phyloP scores from a whole-genome alignment of 768 basidiomycete species.

The Cubamyces sp. region DNA sequence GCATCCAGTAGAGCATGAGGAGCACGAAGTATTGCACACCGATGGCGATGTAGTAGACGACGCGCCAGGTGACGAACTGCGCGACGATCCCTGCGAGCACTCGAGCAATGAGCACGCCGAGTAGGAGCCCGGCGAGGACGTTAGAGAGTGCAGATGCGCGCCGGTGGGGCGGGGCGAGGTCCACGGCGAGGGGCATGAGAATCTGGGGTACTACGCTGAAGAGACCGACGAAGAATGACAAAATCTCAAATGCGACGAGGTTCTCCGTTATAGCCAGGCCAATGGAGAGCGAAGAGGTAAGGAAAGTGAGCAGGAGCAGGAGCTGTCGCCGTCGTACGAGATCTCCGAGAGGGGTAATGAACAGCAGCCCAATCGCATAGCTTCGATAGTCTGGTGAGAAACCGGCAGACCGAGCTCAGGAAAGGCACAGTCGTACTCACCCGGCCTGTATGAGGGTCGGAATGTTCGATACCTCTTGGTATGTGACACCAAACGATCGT shows the following conservation, averaged over 20 bases:
- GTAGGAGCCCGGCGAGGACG: slow-evolving; percentile 65
- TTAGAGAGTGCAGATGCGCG: slow-evolving; percentile 79
- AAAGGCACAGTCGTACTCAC: slow-evolving; percentile 37
- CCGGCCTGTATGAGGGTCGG: slow-evolving; percentile 72
- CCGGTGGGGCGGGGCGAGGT: slow-evolving; percentile 74
- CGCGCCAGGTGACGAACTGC: slow-evolving; percentile 70
- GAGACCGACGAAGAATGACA: slow-evolving; percentile 74
- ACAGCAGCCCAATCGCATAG: slow-evolving; percentile 42
- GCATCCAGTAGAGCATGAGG: slow-evolving; percentile 57
- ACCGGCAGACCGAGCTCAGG: neutral
- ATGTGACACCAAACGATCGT: slow-evolving; percentile 42
- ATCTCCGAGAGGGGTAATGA: slow-evolving; percentile 85
- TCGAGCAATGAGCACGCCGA: slow-evolving; percentile 76
- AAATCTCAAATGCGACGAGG: slow-evolving; percentile 61
- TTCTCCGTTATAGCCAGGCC: slow-evolving; percentile 67
- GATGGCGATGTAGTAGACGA: slow-evolving; percentile 79
- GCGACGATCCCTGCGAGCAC: slow-evolving; percentile 78
- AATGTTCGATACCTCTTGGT: slow-evolving; percentile 49
- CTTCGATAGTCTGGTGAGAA: slow-evolving; percentile 11
- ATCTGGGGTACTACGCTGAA: slow-evolving; percentile 78
- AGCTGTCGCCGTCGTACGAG: slow-evolving; percentile 77
- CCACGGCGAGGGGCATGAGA: slow-evolving; percentile 74
- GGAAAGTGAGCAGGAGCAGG: slow-evolving; percentile 57
- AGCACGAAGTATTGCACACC: slow-evolving; percentile 67
- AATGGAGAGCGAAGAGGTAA: slow-evolving; percentile 64